These are phyloP conservation scores for Agaricus subrufescens DNA, from an alignment of 768 basidiomycete genomes.

Conservation along the genomic window DNA sequence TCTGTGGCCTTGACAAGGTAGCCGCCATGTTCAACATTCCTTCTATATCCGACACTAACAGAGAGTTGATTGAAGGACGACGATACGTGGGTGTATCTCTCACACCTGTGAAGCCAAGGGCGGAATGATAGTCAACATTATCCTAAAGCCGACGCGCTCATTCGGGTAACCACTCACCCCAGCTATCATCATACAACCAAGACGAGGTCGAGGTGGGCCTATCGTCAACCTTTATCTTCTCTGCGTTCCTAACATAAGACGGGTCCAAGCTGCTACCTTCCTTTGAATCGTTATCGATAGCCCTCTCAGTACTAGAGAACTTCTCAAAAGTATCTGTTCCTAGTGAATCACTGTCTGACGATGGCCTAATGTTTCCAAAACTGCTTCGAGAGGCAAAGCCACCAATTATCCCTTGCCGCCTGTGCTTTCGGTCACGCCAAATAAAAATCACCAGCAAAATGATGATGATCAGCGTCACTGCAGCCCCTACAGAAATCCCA, in stretches of 20 bases:
- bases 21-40: slow-evolving; percentile 51
- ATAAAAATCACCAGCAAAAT: slow-evolving; percentile 41
- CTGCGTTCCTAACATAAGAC: slow-evolving; percentile 2
- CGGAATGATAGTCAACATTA: background rate
- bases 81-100: background rate
- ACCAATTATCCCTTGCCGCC: slow-evolving; percentile 10
- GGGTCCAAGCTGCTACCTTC: slow-evolving; percentile 1
- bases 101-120: background rate
- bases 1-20: slow-evolving; percentile 25
- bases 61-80: slow-evolving; percentile 12
- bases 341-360: background rate
- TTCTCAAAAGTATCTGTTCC: slow-evolving; percentile 1
- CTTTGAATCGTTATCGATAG: background rate
- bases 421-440: slow-evolving; percentile 31
- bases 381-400: background rate
- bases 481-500: slow-evolving; percentile 38
- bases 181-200: background rate
- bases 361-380: no score
- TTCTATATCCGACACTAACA: slow-evolving; percentile 44
- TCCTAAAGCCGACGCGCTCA: background rate
- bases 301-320: background rate
- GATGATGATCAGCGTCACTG: slow-evolving; percentile 31
- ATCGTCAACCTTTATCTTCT: background rate
- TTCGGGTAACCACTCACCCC: background rate
- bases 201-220: background rate